Base-by-base conservation (phyloP, 768 basidiomycete species). In the Antrodiella citrinella region DNA sequence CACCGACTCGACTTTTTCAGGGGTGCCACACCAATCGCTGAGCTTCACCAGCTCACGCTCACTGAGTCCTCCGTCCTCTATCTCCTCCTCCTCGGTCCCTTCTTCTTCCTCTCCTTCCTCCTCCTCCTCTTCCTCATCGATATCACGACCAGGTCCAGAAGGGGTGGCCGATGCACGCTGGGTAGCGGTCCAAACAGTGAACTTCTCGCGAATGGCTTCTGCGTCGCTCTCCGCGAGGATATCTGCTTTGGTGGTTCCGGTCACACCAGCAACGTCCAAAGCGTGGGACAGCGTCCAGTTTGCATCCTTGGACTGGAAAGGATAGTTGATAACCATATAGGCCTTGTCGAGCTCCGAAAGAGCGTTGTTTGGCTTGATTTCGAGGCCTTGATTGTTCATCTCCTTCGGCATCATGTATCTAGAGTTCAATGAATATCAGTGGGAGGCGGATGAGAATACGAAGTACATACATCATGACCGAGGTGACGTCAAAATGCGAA, bases 331-430 rank as follows among this genome's bases (percentile, higher is more conserved):
- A 18, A 22, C 15, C 15, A 22, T 22, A 19, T 43, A 43, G 7
- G 47, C 47, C 47, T 48, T 48, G 26, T 48, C 47, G 26, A 48
- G 9, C 13, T 3, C n/a, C 13, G 47, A 48, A 7, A 48, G 47
- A 20, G 4, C n/a, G 26, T 20, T 39, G 18, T 48, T 43, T 5
- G 41, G 41, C 7, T 7, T 7, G 41, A 43, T 18, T 43, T 43
- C 41, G 5, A 43, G 7, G 10, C 18, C 19, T 22, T 43, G 41
- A 5, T 43, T 19, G 21, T 43, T 43, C 41, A 43, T 43, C 19
- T 43, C n/a, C 21, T 43, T 43, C 18, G 41, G 41, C 41, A 43
- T 43, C 9, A 18, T 9, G 18, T 43, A 43, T 18, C 41, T 43
- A 22, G n/a, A 43, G 18, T 7, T 35, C 7, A 15, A 7, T 7